Evolutionary conservation across 1,139 yeast species (phyloP).

Genomic region (Scheffersomyces insectosa): DNA sequence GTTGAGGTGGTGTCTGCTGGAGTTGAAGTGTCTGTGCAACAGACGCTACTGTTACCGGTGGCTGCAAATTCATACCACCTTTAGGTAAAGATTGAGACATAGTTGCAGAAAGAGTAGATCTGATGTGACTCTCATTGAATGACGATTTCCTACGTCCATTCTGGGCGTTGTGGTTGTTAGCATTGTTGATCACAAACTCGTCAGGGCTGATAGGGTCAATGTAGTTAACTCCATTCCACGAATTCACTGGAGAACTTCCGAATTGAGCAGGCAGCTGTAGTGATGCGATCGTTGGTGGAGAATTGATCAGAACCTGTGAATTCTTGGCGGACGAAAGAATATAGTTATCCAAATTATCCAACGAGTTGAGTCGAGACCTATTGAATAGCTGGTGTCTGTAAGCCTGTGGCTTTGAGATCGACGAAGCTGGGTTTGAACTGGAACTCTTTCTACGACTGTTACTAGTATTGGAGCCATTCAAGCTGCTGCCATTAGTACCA

Average conservation of each 20-base stretch:
- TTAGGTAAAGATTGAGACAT: slow-evolving; percentile 28
- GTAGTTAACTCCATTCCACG: slow-evolving; percentile 7
- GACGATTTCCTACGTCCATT: slow-evolving; percentile 38
- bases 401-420: slow-evolving; percentile 11
- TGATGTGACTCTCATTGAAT: slow-evolving; percentile 44
- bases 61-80: slow-evolving; percentile 3
- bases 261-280: slow-evolving; percentile 7
- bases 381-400: slow-evolving; percentile 36
- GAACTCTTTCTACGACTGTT: slow-evolving; percentile 28
- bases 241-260: slow-evolving; percentile 3
- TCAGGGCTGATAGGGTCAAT: slow-evolving; percentile 18
- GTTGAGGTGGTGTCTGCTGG: slow-evolving; percentile 7
- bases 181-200: slow-evolving; percentile 11
- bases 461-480: slow-evolving; percentile 13
- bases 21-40: slow-evolving; percentile 5
- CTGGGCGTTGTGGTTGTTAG: slow-evolving; percentile 20
- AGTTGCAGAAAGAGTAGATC: slow-evolving; percentile 40
- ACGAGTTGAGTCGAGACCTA: slow-evolving; percentile 44
- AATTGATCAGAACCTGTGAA: slow-evolving; percentile 36
- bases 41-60: slow-evolving; percentile 6
- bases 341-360: slow-evolving; percentile 47
- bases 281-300: slow-evolving; percentile 32
- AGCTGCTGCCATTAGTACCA: slow-evolving; percentile 32
- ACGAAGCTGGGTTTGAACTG: slow-evolving; percentile 21
- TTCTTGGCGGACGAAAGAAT: slow-evolving; percentile 42